Base-by-base conservation (phyloP, 352 stramenopile species). In the Phytophthora pisi region DNA sequence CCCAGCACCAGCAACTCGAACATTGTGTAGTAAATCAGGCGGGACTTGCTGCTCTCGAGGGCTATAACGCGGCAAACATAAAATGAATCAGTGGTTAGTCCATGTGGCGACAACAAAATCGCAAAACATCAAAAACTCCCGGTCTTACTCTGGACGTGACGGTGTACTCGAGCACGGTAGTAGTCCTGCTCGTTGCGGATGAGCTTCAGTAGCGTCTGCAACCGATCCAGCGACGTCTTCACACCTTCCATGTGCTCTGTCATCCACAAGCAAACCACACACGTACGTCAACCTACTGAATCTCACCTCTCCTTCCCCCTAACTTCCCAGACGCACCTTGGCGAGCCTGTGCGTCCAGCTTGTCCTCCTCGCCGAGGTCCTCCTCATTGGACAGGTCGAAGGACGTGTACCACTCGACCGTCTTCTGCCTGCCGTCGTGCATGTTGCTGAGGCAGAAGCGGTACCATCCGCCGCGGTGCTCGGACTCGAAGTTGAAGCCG, bases 401-500 rank as follows among this genome's bases (percentile, higher is more conserved):
- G 51, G 82, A 88, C 62, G 85, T 93, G 77, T 89, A 92, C 62
- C 91, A 92, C 72, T 95, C 84, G 34, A 95, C 79, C 38, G 78
- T 66, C 75, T 93, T 95, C 24, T 68, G 69, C 20, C 79, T 87
- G 34, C 70, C 68, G 69, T 82, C 88, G 69, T 95, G 87, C 62
- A 69, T 70, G 70, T 95, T 95, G 66, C 89, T 79, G 16, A 95
- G 64, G 52, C 87, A 95, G 47, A 93, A 95, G 73, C 91, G 91
- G 75, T 95, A 95, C 80, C 84, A 95, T 23, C 87, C 87, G 46
- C 85, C 85, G 53, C 85, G 84, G 66, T 93, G 83, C 72, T 95
- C 87, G 61, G 85, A 90, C 49, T 93, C 79, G 60, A 93, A 95
- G 69, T 95, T 95, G 67, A 95, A 95, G 46, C 85, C 87, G 63